phyloP scores from a whole-genome alignment of 163 green algal species.

The Volvox carteri region DNA sequence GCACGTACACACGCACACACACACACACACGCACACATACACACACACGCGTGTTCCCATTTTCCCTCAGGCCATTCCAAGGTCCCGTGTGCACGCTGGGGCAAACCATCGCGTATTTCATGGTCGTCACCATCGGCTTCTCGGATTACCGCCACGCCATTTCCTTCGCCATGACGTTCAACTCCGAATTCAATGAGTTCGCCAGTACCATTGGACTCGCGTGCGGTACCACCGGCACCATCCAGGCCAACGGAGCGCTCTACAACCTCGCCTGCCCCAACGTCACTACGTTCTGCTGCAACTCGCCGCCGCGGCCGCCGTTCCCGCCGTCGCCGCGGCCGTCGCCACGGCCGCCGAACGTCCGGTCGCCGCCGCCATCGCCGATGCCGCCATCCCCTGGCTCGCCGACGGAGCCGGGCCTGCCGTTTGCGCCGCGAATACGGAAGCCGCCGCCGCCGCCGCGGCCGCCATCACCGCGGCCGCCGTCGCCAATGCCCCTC shows the following conservation, averaged over 20 bases:
- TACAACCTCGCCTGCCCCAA: background rate
- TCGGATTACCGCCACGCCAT: slow-evolving; percentile 26
- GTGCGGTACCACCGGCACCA: background rate
- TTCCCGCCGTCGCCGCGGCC: background rate
- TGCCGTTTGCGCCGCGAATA: background rate
- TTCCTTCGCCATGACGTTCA: slow-evolving; percentile 46
- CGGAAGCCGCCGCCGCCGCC: background rate
- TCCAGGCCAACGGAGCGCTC: background rate
- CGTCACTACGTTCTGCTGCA: slow-evolving; percentile 16
- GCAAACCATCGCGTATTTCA: slow-evolving; percentile 42
- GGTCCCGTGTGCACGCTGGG: slow-evolving; percentile 30
- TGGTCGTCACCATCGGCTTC: slow-evolving; percentile 49
- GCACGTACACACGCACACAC: no score
- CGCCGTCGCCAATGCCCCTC: background rate
- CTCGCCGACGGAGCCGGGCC: background rate
- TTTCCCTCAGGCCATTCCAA: slow-evolving; percentile 35
- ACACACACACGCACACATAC: no score
- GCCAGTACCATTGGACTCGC: background rate
- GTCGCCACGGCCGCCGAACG: background rate
- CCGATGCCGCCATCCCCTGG: slow-evolving; percentile 6
- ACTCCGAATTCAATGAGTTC: slow-evolving; percentile 34
- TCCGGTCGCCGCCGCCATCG: background rate
- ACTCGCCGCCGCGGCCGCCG: background rate
- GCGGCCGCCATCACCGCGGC: background rate
- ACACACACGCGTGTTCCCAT: no score